Evolutionary conservation across 495 filamentous ascomycete species (phyloP), one percentile per base, ranked within the genome.

Genomic region (Penicillium herquei): DNA sequence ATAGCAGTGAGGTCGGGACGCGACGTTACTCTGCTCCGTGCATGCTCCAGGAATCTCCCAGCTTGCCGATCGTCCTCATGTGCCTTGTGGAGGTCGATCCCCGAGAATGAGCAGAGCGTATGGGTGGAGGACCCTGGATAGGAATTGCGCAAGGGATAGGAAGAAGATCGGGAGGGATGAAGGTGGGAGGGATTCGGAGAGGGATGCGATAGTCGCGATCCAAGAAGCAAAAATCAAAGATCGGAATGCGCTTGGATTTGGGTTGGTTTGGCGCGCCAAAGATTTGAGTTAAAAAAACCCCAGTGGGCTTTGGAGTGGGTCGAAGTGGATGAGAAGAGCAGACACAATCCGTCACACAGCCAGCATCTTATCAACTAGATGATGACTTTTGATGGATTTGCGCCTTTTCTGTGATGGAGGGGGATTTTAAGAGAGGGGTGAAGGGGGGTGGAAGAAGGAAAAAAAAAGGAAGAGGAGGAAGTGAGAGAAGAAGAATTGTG

Each of bases 31-130:
- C 69, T 67, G 64, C 75, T 74, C 73, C 71, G 74, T 76, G 73
- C 75, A 76, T 77, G 71, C 73, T 70, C 73, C 73, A 74, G 69
- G 68, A 76, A 75, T 67, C 68, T 75, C 70, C 66, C 70, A 73
- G 64, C 58, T 62, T 66, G 74, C 67, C 67, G 72, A 71, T 75
- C 70, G 65, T 63, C 68, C 66, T 77, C 72, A 72, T 75, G 64
- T 69, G 69, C 70, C 63, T 64, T 65, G 58, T 67, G 68, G 65
- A 68, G 64, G 60, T 51, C 59, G 62, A 62, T 67, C 59, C 48
- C 59, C 58, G 61, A 65, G 64, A 65, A 70, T 66, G 63, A 26
- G 59, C 49, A 62, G 62, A 63, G 58, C 54, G 61, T 60, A 63
- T 49, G 56, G 63, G 42, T 7, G 34, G 34, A 44, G 13, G 58